A percentile compares a stretch with the other conserved stretches of the same genome.
Evolutionary conservation across 345 rosid genomes (phyloP).

Genomic region (Acer yangbiense): DNA sequence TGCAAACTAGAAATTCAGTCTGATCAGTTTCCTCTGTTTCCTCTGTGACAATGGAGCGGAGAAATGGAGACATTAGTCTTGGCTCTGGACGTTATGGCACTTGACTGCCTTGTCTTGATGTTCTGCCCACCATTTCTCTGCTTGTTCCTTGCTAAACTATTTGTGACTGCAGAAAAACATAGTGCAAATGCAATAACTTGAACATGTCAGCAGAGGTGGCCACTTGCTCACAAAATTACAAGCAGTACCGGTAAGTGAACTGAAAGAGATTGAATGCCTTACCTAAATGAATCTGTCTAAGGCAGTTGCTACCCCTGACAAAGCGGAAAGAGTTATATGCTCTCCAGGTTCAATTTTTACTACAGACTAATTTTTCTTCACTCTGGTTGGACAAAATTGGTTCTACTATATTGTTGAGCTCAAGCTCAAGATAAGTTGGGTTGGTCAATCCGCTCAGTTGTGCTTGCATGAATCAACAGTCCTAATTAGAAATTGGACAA

Average conservation of each 20-base stretch:
- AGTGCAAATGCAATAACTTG: neutral
- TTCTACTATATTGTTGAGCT: neutral
- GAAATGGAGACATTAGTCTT: neutral
- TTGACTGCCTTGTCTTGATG: conserved; percentile 26
- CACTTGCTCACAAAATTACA: neutral
- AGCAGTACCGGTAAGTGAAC: neutral
- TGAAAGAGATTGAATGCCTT: neutral
- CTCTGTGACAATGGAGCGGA: neutral
- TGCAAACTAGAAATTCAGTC: neutral
- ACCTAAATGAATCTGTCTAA: conserved; percentile 37
- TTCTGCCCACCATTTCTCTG: conserved; percentile 37
- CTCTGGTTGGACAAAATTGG: conserved; percentile 15
- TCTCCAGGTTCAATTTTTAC: conserved; percentile 31
- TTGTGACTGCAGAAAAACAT: conserved; percentile 24
- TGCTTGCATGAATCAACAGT: neutral
- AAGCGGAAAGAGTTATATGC: conserved; percentile 27
- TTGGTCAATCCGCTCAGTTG: neutral
- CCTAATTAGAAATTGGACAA: neutral
- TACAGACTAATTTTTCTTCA: conserved; percentile 27
- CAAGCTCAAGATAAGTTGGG: conserved; percentile 10
- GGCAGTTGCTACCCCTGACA: conserved; percentile 33
- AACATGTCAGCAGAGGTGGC: neutral
- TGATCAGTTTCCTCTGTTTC: neutral
- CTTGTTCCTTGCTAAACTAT: conserved; percentile 32
- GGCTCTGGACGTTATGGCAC: conserved; percentile 24